Evolutionary conservation across 768 basidiomycete species (phyloP).

Genomic region (Lactarius trivialis): DNA sequence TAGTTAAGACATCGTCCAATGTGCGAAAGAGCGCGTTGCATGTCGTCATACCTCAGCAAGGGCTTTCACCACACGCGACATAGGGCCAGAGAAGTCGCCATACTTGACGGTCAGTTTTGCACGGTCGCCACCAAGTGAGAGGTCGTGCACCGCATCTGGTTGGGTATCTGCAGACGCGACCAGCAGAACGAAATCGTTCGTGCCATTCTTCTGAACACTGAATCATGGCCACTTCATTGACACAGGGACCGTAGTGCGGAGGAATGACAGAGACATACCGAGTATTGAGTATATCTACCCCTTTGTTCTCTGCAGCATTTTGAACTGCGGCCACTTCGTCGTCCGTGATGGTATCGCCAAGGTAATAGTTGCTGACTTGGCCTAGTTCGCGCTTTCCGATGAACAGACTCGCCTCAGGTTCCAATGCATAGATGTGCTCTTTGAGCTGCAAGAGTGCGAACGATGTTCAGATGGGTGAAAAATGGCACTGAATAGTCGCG

Average conservation of each 20-base stretch:
- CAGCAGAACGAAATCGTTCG: slow-evolving; percentile 57
- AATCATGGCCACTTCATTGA: background rate
- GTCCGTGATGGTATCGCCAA: slow-evolving; percentile 64
- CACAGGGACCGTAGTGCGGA: background rate
- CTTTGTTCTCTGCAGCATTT: slow-evolving; percentile 63
- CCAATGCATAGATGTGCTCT: slow-evolving; percentile 62
- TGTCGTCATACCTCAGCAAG: slow-evolving; percentile 46
- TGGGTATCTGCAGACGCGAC: slow-evolving; percentile 60
- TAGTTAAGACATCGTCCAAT: background rate
- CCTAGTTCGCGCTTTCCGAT: slow-evolving; percentile 77
- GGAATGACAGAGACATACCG: slow-evolving; percentile 39
- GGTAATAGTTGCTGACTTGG: slow-evolving; percentile 82
- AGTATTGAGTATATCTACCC: slow-evolving; percentile 76
- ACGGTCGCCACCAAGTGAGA: slow-evolving; percentile 36
- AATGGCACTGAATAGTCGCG: slow-evolving; percentile 20
- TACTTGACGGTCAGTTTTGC: slow-evolving; percentile 60
- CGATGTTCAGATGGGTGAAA: background rate
- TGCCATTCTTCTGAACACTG: slow-evolving; percentile 66
- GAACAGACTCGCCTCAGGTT: slow-evolving; percentile 60
- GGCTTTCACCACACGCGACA: slow-evolving; percentile 49
- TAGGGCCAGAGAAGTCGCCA: slow-evolving; percentile 61
- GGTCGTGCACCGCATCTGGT: slow-evolving; percentile 38
- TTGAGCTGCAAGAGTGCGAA: slow-evolving; percentile 43
- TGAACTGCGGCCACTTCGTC: slow-evolving; percentile 75
- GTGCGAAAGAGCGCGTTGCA: background rate